A percentile compares a stretch with the other conserved stretches of the same genome.
Conservation (phyloP, 345 rosid genomes). For the Salix caprea region DNA sequence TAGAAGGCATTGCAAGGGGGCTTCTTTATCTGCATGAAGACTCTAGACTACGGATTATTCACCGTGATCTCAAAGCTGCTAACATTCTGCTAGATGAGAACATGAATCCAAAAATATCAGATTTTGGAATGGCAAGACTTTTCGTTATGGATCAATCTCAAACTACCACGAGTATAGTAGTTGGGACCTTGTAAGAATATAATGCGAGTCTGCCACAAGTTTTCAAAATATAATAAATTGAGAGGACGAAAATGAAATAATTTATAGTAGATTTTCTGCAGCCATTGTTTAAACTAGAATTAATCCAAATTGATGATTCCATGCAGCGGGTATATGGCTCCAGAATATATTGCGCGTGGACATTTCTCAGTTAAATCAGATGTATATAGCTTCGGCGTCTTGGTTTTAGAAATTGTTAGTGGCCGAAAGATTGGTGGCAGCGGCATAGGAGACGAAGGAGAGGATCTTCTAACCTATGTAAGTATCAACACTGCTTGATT, state of each 20-base stretch:
- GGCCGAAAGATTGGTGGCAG: conserved; percentile 2
- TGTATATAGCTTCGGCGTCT: conserved; percentile 22
- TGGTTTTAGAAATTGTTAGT: conserved; percentile 23
- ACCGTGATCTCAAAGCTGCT: conserved; percentile 43
- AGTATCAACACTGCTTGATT: neutral
- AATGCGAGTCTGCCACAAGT: neutral
- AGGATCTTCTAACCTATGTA: conserved; percentile 17
- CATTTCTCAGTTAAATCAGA: conserved; percentile 4
- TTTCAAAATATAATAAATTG: neutral
- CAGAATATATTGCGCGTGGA: conserved; percentile 21
- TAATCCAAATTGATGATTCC: neutral
- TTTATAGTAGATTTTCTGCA: no score
- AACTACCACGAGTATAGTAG: conserved; percentile 28
- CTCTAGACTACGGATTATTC: neutral
- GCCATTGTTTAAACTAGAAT: neutral
- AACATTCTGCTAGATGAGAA: conserved; percentile 5
- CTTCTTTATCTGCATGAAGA: conserved; percentile 13
- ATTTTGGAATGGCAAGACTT: conserved; percentile 44
- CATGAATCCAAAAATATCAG: conserved; percentile 41
- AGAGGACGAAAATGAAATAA: no score
- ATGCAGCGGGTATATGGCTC: conserved; percentile 27
- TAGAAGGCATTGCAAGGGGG: conserved; percentile 41
- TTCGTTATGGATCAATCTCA: conserved; percentile 35
- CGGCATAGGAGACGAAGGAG: neutral
- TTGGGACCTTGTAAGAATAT: conserved; percentile 35